phyloP scores from a whole-genome alignment of 805 yeast genomes.

The Cephaloascus fragrans region DNA sequence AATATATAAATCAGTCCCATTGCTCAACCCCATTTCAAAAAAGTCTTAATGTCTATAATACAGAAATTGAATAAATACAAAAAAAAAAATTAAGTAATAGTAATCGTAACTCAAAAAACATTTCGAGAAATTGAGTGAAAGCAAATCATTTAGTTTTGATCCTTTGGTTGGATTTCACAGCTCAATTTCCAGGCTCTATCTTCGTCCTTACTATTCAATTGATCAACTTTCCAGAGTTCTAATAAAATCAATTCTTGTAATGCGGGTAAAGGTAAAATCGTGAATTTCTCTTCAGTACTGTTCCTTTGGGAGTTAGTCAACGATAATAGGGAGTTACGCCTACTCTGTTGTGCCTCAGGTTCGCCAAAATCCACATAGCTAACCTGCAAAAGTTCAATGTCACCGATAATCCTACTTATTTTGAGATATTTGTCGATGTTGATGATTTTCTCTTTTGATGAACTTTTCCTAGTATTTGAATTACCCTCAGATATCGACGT shows the following conservation, averaged over 20 bases:
- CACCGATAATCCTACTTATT: conserved; percentile 55
- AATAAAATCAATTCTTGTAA: conserved; percentile 52
- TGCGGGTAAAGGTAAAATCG: conserved; percentile 28
- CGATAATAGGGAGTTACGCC: conserved; percentile 12
- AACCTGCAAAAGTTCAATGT: conserved; percentile 59
- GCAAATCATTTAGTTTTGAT: conserved; percentile 10
- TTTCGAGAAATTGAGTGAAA: too few species aligned
- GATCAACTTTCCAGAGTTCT: conserved; percentile 65
- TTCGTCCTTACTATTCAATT: conserved; percentile 45
- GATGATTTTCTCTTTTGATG: conserved; percentile 47
- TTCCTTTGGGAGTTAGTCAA: conserved; percentile 6
- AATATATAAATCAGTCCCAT: neutral
- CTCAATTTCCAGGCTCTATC: conserved; percentile 72
- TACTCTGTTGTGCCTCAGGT: conserved; percentile 10
- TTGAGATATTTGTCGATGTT: conserved; percentile 68
- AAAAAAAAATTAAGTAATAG: too few species aligned
- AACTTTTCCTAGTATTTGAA: conserved; percentile 53
- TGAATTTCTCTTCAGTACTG: conserved; percentile 8
- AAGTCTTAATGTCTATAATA: neutral
- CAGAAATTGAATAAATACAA: neutral
- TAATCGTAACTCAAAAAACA: too few species aligned
- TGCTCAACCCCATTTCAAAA: neutral
- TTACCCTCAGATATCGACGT: conserved; percentile 82
- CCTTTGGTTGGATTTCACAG: conserved; percentile 48
- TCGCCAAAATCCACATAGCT: conserved; percentile 31